These are phyloP conservation scores for Falciphora oryzae DNA, from an alignment of 2,329 filamentous ascomycete species.

Conservation along the genomic window DNA sequence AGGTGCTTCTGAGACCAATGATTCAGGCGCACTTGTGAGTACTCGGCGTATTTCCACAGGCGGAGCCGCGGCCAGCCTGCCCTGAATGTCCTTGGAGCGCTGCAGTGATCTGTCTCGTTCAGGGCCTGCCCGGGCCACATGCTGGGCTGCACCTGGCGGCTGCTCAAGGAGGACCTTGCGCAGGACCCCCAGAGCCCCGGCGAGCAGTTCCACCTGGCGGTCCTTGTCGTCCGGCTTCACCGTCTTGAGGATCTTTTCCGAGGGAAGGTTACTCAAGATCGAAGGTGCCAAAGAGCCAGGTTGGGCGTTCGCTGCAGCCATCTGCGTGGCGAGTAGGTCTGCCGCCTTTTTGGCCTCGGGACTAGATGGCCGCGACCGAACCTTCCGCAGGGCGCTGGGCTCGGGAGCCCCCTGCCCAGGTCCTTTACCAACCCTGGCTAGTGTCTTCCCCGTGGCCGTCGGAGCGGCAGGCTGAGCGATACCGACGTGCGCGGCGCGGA, in stretches of 20 bases:
- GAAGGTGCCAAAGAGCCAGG: neutral
- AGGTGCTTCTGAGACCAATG: neutral
- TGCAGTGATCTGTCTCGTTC: neutral
- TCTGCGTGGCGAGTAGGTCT: neutral
- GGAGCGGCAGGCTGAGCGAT: neutral
- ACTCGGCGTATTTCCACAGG: no score
- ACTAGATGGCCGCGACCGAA: neutral
- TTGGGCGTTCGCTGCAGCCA: neutral
- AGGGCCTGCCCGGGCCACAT: neutral
- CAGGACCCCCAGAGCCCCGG: constrained; percentile 6
- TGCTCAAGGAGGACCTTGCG: constrained; percentile 1
- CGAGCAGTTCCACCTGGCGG: constrained; percentile 7
- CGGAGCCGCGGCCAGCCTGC: no score
- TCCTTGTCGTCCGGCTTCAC: neutral
- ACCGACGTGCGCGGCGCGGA: neutral
- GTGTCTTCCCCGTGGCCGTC: neutral
- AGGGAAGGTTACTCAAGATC: neutral
- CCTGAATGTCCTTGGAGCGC: neutral
- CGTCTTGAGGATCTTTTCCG: neutral
- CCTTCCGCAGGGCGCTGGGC: neutral
- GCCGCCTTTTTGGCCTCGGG: neutral
- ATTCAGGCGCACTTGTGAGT: neutral
- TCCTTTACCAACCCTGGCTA: neutral
- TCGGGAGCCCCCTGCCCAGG: neutral
- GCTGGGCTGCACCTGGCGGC: neutral